Base-by-base conservation (phyloP, 2,329 filamentous ascomycete genomes). In the Colletotrichum truncatum region DNA sequence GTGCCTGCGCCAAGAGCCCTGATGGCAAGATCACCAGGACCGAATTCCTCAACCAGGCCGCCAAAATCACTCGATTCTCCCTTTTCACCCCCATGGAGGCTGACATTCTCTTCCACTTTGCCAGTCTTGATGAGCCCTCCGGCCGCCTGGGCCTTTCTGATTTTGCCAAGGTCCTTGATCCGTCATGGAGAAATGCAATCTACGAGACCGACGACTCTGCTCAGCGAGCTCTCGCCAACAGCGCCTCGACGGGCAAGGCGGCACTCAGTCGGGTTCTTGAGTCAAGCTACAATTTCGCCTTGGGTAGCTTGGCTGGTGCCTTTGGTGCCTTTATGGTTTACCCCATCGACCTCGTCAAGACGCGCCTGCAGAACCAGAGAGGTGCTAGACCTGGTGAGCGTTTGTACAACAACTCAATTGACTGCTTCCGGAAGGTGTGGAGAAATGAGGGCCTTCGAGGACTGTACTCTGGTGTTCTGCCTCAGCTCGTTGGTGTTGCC, bases 251-350 rank as follows among this genome's bases (percentile, higher is more conserved):
- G 30, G 61, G 69, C 18, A 70, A 70, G 41, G 63, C 74, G 18
- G 71, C 94, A 67, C 71, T 97, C 14, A 81, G 89, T 68, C 82
- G 87, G 59, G 75, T 93, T 30, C 79, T 93, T 12, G 92, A 94
- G 75, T 97, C 94, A 1, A 87, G 85, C 2, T 97, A 98, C 79
- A 94, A 97, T 84, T 99, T 99, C 76, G 89, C 83, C 3, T 88
- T 99, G 6, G 96, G 96, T 65, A 94, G 92, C 76, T 71, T 97
- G 71, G 96, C 96, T 7, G 96, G 96, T 80, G 96, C 96, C 9
- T 99, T 99, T 76, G 96, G 96, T 77, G 96, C 96, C 11, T 98
- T 99, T 78, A 98, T 99, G 93, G 96, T 99, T 57, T 99, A 99
- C 78, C 96, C 96, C 23, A 98, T 99, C 75, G 96, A 99, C 82